phyloP scores from a whole-genome alignment of 495 filamentous ascomycete species.

The Filosporella fistucella region DNA sequence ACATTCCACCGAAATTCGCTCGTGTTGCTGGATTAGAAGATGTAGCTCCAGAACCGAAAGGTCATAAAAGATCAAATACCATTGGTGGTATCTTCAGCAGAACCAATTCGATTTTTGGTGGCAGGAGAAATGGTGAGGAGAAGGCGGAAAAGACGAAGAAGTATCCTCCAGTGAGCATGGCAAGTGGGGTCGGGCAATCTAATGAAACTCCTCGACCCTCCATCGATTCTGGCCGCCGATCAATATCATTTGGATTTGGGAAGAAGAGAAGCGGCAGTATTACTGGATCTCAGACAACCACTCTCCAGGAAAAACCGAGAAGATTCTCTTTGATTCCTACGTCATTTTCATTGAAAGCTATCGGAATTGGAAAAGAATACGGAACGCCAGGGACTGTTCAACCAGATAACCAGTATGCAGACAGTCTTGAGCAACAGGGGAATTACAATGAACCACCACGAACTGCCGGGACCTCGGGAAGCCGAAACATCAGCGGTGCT shows the following conservation, averaged over 20 bases:
- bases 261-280: constrained; percentile 65
- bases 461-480: constrained; percentile 26
- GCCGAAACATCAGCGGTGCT: constrained; percentile 39
- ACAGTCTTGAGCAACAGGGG: constrained; percentile 20
- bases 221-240: constrained; percentile 72
- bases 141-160: constrained; percentile 37
- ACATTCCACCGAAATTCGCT: constrained; percentile 43
- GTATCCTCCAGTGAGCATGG: constrained; percentile 80
- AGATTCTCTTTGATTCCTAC: constrained; percentile 80
- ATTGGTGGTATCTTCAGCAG: constrained; percentile 80
- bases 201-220: constrained; percentile 62
- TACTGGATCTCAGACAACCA: constrained; percentile 35
- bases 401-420: constrained; percentile 35
- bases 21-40: constrained; percentile 43
- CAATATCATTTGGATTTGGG: constrained; percentile 68
- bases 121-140: constrained; percentile 37
- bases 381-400: constrained; percentile 31
- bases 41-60: constrained; percentile 44
- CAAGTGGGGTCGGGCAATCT: constrained; percentile 43
- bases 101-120: constrained; percentile 72
- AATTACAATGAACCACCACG: constrained; percentile 25
- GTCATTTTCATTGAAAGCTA: constrained; percentile 64
- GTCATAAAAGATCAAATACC: constrained; percentile 90
- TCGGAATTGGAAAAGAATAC: constrained; percentile 45
- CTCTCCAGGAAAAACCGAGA: constrained; percentile 51